These are phyloP conservation scores for Bathelium albidoporum DNA, from an alignment of 495 filamentous ascomycete genomes.

Conservation along the genomic window DNA sequence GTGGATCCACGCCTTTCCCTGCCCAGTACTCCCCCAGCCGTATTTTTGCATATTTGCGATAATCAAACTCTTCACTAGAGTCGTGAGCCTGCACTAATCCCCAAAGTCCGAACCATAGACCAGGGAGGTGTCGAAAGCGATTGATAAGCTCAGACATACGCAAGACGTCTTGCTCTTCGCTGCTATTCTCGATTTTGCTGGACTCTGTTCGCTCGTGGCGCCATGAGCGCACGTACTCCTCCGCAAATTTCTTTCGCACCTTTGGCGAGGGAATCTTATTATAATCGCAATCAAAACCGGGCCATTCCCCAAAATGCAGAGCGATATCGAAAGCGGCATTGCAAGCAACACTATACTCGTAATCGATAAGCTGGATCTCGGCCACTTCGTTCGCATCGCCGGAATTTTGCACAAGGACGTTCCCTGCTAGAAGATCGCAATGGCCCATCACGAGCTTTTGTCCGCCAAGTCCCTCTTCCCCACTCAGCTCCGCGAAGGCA, in stretches of 20 bases:
- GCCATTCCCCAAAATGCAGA: background rate
- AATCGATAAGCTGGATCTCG: background rate
- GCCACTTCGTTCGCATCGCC: background rate
- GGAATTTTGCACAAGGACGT: background rate
- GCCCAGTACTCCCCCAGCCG: background rate
- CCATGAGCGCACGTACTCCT: background rate
- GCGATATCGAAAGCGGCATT: background rate
- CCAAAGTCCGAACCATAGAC: background rate
- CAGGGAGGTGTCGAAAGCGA: background rate
- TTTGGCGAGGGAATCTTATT: background rate
- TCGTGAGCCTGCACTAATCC: background rate
- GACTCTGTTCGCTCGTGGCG: background rate
- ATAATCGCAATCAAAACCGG: background rate
- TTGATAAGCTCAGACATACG: background rate
- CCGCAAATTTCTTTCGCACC: background rate
- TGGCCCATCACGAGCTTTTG: background rate
- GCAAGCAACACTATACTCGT: background rate
- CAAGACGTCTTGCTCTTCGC: background rate
- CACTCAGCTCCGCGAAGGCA: background rate
- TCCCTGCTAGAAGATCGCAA: background rate
- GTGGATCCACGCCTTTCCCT: background rate
- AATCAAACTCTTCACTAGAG: background rate
- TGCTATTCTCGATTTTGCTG: background rate
- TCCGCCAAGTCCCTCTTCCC: background rate
- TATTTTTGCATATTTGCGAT: background rate